Conservation (phyloP, 2,329 filamentous ascomycete genomes). For the Hyphodiscus sp. region DNA sequence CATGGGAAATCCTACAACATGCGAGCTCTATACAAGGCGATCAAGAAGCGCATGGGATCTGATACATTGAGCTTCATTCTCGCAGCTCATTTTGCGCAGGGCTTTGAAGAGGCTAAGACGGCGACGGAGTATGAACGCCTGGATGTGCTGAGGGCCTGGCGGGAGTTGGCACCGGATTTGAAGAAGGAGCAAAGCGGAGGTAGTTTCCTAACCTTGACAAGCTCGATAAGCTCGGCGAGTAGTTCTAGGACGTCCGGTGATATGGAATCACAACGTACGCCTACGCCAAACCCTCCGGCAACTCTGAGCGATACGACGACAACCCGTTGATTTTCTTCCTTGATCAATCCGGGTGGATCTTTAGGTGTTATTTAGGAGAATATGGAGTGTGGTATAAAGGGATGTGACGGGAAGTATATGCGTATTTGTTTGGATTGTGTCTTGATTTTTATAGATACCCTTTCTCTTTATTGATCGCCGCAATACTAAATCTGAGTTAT, state of each 20-base stretch:
- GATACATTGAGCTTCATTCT: conserved; percentile 27
- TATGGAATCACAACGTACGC: background rate
- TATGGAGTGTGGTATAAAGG: too few relatives aligned
- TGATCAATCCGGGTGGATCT: too few relatives aligned
- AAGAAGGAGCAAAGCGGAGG: conserved; percentile 1
- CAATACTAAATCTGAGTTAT: too few relatives aligned
- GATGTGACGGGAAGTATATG: too few relatives aligned
- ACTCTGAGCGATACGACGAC: too few relatives aligned
- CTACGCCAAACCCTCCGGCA: too few relatives aligned
- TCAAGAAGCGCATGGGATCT: conserved; percentile 19
- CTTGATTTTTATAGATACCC: too few relatives aligned
- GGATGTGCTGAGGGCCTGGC: conserved; percentile 23
- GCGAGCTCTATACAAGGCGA: conserved; percentile 20
- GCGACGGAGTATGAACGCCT: conserved; percentile 20
- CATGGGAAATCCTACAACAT: conserved; percentile 17
- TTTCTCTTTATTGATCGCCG: too few relatives aligned
- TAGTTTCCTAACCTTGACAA: background rate
- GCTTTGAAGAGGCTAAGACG: conserved; percentile 21
- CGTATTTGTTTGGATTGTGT: too few relatives aligned
- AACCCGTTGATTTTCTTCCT: too few relatives aligned
- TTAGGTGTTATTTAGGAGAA: too few relatives aligned
- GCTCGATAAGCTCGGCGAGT: background rate
- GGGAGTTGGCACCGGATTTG: conserved; percentile 16
- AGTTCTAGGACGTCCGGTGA: background rate
- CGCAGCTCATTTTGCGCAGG: conserved; percentile 23